These are phyloP conservation scores for Ustilago lituana DNA, from an alignment of 1,284 basidiomycete genomes.

Conservation along the genomic window DNA sequence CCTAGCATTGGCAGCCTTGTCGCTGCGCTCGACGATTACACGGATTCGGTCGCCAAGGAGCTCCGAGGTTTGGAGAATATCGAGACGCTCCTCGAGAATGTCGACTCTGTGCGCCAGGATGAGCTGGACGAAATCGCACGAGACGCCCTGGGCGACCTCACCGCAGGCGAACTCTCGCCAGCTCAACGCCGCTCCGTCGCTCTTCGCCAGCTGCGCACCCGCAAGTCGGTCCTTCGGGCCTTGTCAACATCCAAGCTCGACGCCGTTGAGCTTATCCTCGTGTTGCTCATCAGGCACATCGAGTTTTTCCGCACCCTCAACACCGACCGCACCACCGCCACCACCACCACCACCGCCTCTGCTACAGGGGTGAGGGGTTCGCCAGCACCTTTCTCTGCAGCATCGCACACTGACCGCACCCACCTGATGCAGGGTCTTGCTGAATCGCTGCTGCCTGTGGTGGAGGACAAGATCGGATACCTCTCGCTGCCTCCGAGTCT, in stretches of 20 bases:
- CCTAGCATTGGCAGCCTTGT: conserved; percentile 81
- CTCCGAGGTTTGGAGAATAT: conserved; percentile 77
- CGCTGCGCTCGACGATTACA: conserved; percentile 74
- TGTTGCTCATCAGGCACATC: conserved; percentile 86
- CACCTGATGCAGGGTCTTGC: conserved; percentile 40
- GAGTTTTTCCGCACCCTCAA: conserved; percentile 70
- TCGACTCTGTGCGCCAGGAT: conserved; percentile 76
- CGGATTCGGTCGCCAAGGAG: conserved; percentile 73
- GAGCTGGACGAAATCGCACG: conserved; percentile 73
- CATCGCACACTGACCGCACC: conserved; percentile 18
- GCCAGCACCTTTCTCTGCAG: conserved; percentile 7
- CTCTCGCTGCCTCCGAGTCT: conserved; percentile 40
- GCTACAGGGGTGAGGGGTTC: conserved; percentile 2
- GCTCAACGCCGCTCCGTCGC: conserved; percentile 69
- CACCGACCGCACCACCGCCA: conserved; percentile 9
- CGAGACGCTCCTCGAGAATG: conserved; percentile 77
- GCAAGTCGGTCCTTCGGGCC: conserved; percentile 70
- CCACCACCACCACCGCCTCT: background rate
- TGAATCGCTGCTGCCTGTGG: conserved; percentile 42
- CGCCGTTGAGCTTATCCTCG: conserved; percentile 81
- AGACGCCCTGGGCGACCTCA: conserved; percentile 40
- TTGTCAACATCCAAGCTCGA: conserved; percentile 73
- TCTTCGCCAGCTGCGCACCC: conserved; percentile 73
- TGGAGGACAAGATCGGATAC: conserved; percentile 53
- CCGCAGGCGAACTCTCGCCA: conserved; percentile 30